Evolutionary conservation across 257 asterid genomes (phyloP), one percentile per base, ranked within the genome.

Genomic region (Nicotiana benthamiana): DNA sequence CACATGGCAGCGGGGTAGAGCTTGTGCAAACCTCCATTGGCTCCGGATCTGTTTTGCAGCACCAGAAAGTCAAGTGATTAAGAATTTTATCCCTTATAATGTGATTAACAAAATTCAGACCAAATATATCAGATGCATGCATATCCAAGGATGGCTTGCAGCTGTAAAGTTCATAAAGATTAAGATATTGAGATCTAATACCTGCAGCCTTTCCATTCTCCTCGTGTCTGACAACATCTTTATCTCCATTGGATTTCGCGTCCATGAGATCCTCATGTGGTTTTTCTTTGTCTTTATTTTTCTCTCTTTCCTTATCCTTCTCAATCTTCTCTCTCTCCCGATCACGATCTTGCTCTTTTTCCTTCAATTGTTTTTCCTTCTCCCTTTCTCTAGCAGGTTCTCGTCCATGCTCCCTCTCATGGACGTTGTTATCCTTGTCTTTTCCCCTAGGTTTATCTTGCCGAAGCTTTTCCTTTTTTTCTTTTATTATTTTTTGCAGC

Each of bases 11-110:
- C 65, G 95, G 84, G 81, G 88, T 85, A 70, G 87, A 83, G 86
- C 78, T 87, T 22, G 89, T 24, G 85, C 97, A 93, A 66, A 95
- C 85, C 79, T 93, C 97, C 99, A 95, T 93, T 34, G 98, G 97
- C 83, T 93, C 98, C 20, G 94, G 92, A 80, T 90, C 98, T 93
- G 88, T 70, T 75, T 82, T 67, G 81, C 67, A 83, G 30, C 67
- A 78, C 82, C 15, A 83, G 82, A 13, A 80, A 82, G 76, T 59
- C 80, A 52, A 54, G 9, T 74, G 63, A 83, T 65, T 68, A 81
- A 87, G 36, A 51, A 74, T 32, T 74, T 74, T 1, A 74, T 48
- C 43, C 61, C 15, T 74, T 48, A 40, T 9, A 26, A 48, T 4
- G 17, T 8, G 32, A 74, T 24, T 15, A 74, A 74, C 16, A 74